Base-by-base conservation (phyloP, 768 basidiomycete species). In the Suillus sp. region DNA sequence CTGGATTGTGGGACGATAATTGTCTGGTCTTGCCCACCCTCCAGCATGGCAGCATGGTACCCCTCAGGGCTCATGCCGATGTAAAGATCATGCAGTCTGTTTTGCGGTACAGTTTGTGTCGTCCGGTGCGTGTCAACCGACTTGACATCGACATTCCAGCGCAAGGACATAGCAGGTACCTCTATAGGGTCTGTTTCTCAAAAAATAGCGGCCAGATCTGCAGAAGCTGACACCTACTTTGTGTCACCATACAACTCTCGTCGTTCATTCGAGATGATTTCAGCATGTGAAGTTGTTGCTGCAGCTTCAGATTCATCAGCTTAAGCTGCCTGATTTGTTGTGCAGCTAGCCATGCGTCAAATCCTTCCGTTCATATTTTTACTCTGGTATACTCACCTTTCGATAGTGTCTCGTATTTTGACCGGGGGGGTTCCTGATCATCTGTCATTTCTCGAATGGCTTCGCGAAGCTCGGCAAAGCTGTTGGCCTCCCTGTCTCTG, bases 391-490 rank as follows among this genome's bases (percentile, higher is more conserved):
- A 4, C 56, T 40, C 18, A 57, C 56, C 56, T 40, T 57, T 40
- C 2, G 18, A 38, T 20, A 57, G 18, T 13, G 18, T 57, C 25
- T 57, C 56, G 18, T 40, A 18, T 40, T 22, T 57, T 11, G 56
- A 27, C 18, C 14, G 27, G 6, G 56, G 56, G 16, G 6, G 1
- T 30, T 57, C 56, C 22, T 40, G 56, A 40, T 57, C 25, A 27
- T 40, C 37, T 20, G 56, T 57, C 11, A 25, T 27, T 40, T 40
- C 56, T 18, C 56, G 38, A 40, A 57, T 40, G 18, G 38, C 38
- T 30, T 57, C 56, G 27, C 56, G 56, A 40, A 57, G 56, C 2
- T 57, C 38, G 18, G 37, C 37, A 57, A 57, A 57, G 38, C 38
- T 18, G 18, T 40, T 11, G 25, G 30, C 16, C 56, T 57, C 56